phyloP scores from a whole-genome alignment of 2,329 filamentous ascomycete genomes.

The Eurotiales sp. region DNA sequence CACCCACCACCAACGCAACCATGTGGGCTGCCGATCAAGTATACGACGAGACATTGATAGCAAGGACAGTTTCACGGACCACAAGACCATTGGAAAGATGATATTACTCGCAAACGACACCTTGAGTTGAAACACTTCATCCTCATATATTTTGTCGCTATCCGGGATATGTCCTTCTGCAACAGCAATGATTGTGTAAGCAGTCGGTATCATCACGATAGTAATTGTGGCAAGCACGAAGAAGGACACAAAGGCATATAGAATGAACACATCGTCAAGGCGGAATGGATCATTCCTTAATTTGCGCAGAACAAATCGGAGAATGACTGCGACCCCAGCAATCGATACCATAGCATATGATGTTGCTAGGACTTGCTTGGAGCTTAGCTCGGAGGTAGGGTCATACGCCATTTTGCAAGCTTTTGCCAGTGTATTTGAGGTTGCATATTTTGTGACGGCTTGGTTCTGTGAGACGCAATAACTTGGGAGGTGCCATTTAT shows the following conservation, averaged over 20 bases:
- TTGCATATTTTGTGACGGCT: too few relatives aligned
- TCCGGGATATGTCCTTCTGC: conserved; percentile 19
- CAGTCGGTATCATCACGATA: conserved; percentile 30
- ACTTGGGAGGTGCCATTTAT: too few relatives aligned
- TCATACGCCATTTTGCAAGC: too few relatives aligned
- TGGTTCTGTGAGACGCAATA: too few relatives aligned
- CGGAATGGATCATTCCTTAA: conserved; percentile 6
- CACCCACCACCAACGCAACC: conserved; percentile 35
- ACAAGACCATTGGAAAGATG: conserved; percentile 37
- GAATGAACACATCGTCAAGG: conserved; percentile 15
- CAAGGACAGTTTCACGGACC: conserved; percentile 40
- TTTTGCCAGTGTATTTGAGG: too few relatives aligned
- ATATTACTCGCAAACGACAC: conserved; percentile 38
- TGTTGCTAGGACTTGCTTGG: conserved; percentile 7
- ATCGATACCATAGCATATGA: conserved; percentile 19
- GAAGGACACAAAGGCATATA: conserved; percentile 22
- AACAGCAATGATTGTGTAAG: conserved; percentile 29
- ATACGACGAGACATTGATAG: conserved; percentile 38
- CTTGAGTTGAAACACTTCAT: conserved; percentile 29
- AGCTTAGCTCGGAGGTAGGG: conserved; percentile 7
- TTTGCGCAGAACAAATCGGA: conserved; percentile 14
- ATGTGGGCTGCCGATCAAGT: conserved; percentile 25
- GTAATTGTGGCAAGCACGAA: conserved; percentile 29
- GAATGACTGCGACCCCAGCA: conserved; percentile 15
- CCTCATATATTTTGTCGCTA: conserved; percentile 28